Percentiles rank a stretch among this genome's conserved stretches.
Conservation (phyloP, 179 eudicot species). For the Spergularia azorica region DNA sequence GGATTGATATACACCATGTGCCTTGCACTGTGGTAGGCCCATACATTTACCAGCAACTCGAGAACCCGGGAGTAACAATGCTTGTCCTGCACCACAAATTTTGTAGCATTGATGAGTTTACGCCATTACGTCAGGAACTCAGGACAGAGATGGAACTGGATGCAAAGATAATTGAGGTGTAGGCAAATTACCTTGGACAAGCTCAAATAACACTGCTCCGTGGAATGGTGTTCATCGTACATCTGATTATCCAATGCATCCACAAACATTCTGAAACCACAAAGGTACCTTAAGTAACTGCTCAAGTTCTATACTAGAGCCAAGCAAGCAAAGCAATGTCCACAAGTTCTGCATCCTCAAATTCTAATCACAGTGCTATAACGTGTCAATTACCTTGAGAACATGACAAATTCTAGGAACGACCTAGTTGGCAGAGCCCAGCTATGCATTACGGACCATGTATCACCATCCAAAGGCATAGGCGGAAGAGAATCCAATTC, state of each 20-base stretch:
- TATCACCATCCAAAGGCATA: constrained; percentile 76
- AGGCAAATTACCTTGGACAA: constrained; percentile 56
- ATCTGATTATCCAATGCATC: constrained; percentile 73
- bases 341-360: neutral
- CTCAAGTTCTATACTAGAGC: constrained; percentile 17
- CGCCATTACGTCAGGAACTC: no score
- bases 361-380: neutral
- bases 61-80: constrained; percentile 88
- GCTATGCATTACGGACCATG: constrained; percentile 92
- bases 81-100: constrained; percentile 63
- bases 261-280: constrained; percentile 78
- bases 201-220: constrained; percentile 68
- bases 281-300: neutral
- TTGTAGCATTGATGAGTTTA: neutral
- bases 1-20: constrained; percentile 79
- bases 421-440: constrained; percentile 93
- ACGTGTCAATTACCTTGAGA: constrained; percentile 62
- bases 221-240: constrained; percentile 59
- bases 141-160: no score
- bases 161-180: constrained; percentile 17
- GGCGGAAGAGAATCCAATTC: constrained; percentile 56
- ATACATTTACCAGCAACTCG: constrained; percentile 78
- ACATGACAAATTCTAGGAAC: constrained; percentile 89
- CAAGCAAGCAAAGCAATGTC: neutral
- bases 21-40: constrained; percentile 91